Conservation (phyloP, 305 asterid genomes). For the Andrographis paniculata region DNA sequence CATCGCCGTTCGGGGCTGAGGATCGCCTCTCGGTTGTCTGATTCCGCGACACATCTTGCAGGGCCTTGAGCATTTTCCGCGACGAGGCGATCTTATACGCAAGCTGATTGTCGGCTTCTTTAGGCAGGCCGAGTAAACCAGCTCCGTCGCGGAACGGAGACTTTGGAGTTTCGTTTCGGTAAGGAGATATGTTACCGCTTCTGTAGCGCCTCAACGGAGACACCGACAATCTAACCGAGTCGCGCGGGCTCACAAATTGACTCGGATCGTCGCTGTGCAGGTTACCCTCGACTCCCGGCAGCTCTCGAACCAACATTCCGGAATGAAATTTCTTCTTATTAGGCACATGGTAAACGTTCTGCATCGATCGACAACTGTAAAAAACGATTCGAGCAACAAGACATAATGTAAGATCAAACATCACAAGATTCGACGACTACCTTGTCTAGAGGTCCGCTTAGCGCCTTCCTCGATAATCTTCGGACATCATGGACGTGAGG, state of each 20-base stretch:
- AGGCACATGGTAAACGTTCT: conserved; percentile 50
- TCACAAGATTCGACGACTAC: conserved; percentile 25
- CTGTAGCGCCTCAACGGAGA: conserved; percentile 57
- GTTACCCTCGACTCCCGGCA: conserved; percentile 31
- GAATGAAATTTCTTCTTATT: conserved; percentile 57
- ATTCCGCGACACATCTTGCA: conserved; percentile 47
- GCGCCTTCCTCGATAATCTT: conserved; percentile 57
- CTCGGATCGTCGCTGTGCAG: conserved; percentile 25
- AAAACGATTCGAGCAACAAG: neutral
- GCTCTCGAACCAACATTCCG: conserved; percentile 59
- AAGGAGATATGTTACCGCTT: conserved; percentile 79
- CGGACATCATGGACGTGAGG: conserved; percentile 38
- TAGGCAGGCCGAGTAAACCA: conserved; percentile 71
- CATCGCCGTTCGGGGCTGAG: conserved; percentile 22
- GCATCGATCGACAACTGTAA: conserved; percentile 19
- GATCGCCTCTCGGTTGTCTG: conserved; percentile 27
- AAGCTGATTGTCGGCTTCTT: conserved; percentile 34
- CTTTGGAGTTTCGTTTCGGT: conserved; percentile 65
- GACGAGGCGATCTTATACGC: conserved; percentile 44
- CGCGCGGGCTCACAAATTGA: conserved; percentile 24
- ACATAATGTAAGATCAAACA: neutral
- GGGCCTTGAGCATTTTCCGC: conserved; percentile 39
- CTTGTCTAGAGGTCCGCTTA: conserved; percentile 91
- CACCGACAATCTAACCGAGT: conserved; percentile 33
- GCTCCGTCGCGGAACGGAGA: conserved; percentile 78